These are phyloP conservation scores for Mucor circinelloides DNA, from an alignment of 371 early-diverging fungal genomes.

Conservation along the genomic window DNA sequence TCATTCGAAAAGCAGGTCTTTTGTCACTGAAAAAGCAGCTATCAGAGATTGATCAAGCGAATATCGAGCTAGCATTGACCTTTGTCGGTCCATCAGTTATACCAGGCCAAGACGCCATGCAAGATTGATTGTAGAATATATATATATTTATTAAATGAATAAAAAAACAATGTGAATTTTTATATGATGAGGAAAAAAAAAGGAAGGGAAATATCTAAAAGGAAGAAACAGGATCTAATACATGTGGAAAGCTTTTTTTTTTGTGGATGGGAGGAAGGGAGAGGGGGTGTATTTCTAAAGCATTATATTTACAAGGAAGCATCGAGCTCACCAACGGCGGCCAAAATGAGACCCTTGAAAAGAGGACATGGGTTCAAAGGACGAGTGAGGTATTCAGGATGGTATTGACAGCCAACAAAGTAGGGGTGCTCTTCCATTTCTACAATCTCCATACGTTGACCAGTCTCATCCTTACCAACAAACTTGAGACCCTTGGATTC, in stretches of 20 bases:
- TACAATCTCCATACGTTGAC: conserved; percentile 96
- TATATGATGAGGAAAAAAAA: neutral
- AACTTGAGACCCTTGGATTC: conserved; percentile 91
- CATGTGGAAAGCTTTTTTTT: neutral
- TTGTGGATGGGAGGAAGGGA: neutral
- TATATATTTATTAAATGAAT: neutral
- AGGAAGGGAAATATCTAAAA: neutral
- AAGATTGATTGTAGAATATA: neutral
- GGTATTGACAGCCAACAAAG: conserved; percentile 98
- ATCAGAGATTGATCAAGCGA: conserved; percentile 5
- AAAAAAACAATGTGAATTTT: neutral
- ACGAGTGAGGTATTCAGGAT: conserved; percentile 98
- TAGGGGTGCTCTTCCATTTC: conserved; percentile 94
- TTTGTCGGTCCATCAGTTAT: conserved; percentile 16
- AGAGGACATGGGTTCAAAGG: conserved; percentile 92
- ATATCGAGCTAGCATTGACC: conserved; percentile 12
- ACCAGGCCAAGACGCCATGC: conserved; percentile 2
- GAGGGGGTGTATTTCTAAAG: conserved; percentile 1
- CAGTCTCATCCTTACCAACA: conserved; percentile 92
- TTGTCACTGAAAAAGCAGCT: conserved; percentile 46
- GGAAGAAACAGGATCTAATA: conserved; percentile 1
- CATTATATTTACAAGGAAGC: conserved; percentile 20
- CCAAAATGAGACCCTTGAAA: conserved; percentile 92
- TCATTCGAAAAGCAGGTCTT: conserved; percentile 78
- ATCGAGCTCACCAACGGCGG: conserved; percentile 64